Evolutionary conservation across 2,329 filamentous ascomycete species (phyloP).

Genomic region (Xylaria sp.): DNA sequence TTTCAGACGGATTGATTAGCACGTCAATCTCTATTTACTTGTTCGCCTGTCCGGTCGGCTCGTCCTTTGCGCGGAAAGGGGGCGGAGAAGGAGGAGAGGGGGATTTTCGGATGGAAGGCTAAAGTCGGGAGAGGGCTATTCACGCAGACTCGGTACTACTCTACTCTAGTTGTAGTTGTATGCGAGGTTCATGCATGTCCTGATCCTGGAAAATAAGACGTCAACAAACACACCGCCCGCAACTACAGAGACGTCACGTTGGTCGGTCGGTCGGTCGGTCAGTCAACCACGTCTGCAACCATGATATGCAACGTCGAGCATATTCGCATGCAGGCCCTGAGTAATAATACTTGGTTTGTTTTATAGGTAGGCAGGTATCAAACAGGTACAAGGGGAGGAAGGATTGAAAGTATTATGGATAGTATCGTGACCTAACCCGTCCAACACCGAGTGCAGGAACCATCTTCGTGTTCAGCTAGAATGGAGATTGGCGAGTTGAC

Average conservation of each 20-base stretch:
- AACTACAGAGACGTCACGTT: too few species aligned
- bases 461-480: constrained; percentile 7
- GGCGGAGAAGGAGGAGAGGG: constrained; percentile 15
- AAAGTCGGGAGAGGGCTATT: not conserved
- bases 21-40: constrained; percentile 4
- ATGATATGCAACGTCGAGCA: constrained; percentile 8
- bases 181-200: constrained; percentile 20
- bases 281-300: constrained; percentile 12
- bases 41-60: not conserved
- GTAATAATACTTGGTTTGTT: not conserved
- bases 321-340: constrained; percentile 7
- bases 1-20: constrained; percentile 3
- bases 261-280: constrained; percentile 7
- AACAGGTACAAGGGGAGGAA: not conserved
- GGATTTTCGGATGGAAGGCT: not conserved
- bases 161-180: too few species aligned
- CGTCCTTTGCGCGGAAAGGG: constrained; percentile 14
- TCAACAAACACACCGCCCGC: constrained; percentile 25
- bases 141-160: too few species aligned
- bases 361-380: not conserved
- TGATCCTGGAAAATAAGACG: constrained; percentile 3
- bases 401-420: not conserved
- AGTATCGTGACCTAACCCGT: not conserved
- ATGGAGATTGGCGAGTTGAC: not conserved
- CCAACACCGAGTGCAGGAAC: too few species aligned